A percentile compares a stretch with the other conserved stretches of the same genome.
phyloP scores from a whole-genome alignment of 768 basidiomycete species.

The Termitomyces sp. region DNA sequence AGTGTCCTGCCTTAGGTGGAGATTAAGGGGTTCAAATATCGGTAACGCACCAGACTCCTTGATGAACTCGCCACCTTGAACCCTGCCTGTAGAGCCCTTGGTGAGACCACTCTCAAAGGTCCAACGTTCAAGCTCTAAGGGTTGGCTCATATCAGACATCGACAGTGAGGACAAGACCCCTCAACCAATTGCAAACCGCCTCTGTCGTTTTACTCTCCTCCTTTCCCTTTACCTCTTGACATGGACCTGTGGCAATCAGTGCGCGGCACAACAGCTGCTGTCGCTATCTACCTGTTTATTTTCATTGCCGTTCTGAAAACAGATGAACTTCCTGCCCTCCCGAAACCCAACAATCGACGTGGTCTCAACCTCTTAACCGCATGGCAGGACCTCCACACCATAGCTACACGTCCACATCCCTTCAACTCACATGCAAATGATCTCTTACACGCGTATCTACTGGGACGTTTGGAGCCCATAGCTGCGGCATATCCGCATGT shows the following conservation, averaged over 20 bases:
- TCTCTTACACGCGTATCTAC: slow-evolving; percentile 54
- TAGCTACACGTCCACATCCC: slow-evolving; percentile 69
- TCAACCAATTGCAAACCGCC: background rate
- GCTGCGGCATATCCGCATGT: slow-evolving; percentile 41
- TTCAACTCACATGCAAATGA: slow-evolving; percentile 80
- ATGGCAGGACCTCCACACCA: slow-evolving; percentile 21
- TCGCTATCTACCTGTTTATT: slow-evolving; percentile 10
- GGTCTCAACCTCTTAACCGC: slow-evolving; percentile 14
- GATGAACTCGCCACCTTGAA: too few relatives aligned
- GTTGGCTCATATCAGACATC: too few relatives aligned
- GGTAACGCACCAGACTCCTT: too few relatives aligned
- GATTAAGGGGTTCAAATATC: too few relatives aligned
- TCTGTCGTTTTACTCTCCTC: background rate
- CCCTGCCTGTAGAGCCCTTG: too few relatives aligned
- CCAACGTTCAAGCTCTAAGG: too few relatives aligned
- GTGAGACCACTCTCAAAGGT: too few relatives aligned
- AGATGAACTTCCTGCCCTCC: slow-evolving; percentile 9
- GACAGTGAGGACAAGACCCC: background rate
- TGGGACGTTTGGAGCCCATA: slow-evolving; percentile 47
- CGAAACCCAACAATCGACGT: background rate
- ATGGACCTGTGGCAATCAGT: slow-evolving; percentile 7
- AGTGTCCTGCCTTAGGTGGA: too few relatives aligned
- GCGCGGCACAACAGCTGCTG: slow-evolving; percentile 2
- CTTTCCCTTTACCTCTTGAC: background rate
- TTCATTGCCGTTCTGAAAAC: slow-evolving; percentile 11